These are phyloP conservation scores for Apiospora pterosperma DNA, from an alignment of 2,329 filamentous ascomycete species.

Conservation along the genomic window DNA sequence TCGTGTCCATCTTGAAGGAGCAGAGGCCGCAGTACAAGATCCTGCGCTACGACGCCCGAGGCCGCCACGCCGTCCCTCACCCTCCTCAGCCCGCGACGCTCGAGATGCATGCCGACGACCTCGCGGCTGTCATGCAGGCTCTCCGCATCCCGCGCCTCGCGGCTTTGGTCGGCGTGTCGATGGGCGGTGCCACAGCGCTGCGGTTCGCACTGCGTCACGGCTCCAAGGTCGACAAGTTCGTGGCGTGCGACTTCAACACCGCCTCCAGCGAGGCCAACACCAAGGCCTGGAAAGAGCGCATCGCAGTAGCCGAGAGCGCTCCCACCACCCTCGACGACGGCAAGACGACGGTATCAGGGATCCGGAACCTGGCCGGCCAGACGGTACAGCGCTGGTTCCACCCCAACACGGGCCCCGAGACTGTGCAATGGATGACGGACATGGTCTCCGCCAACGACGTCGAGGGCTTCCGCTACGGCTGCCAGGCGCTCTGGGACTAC, in stretches of 20 bases:
- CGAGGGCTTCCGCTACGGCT: slow-evolving; percentile 64
- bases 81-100: slow-evolving; percentile 53
- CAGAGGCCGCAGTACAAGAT: slow-evolving; percentile 65
- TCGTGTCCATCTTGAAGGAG: slow-evolving; percentile 60
- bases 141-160: slow-evolving; percentile 66
- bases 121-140: slow-evolving; percentile 62
- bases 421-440: slow-evolving; percentile 56
- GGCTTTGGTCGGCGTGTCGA: slow-evolving; percentile 70
- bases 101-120: slow-evolving; percentile 65
- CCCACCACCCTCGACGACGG: slow-evolving; percentile 34
- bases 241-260: slow-evolving; percentile 78
- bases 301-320: slow-evolving; percentile 60
- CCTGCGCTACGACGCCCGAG: slow-evolving; percentile 74
- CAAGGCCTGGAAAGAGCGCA: slow-evolving; percentile 75
- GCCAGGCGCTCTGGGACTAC: slow-evolving; percentile 70
- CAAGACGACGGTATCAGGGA: slow-evolving; percentile 43
- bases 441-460: slow-evolving; percentile 70
- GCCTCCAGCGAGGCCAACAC: slow-evolving; percentile 71
- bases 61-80: slow-evolving; percentile 51
- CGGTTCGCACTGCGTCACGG: slow-evolving; percentile 79
- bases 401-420: slow-evolving; percentile 40
- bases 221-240: slow-evolving; percentile 75
- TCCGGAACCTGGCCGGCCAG: slow-evolving; percentile 61
- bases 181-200: slow-evolving; percentile 76
- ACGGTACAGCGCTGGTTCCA: slow-evolving; percentile 83